phyloP scores from a whole-genome alignment of 2,329 filamentous ascomycete genomes.

The Clonostachys byssicola region DNA sequence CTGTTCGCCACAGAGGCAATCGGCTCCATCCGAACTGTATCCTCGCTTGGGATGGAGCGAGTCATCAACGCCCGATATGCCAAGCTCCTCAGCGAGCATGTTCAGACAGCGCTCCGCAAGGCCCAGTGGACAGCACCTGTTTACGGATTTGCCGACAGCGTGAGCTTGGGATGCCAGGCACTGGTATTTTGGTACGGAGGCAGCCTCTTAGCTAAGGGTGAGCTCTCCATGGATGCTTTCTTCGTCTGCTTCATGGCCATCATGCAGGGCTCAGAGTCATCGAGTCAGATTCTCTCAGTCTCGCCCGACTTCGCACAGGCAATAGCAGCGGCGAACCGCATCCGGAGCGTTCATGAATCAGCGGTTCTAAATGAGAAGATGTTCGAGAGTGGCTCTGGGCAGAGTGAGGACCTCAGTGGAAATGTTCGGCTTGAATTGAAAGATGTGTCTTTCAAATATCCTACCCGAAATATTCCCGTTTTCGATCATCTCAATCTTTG shows the following conservation, averaged over 20 bases:
- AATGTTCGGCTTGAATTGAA: background rate
- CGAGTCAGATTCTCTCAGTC: slow-evolving; percentile 3
- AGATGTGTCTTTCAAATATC: too few species aligned
- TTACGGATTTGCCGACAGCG: slow-evolving; percentile 51
- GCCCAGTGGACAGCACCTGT: slow-evolving; percentile 51
- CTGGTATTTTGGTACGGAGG: slow-evolving; percentile 93
- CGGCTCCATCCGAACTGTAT: slow-evolving; percentile 89
- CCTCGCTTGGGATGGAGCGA: slow-evolving; percentile 79
- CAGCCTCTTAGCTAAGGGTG: slow-evolving; percentile 59
- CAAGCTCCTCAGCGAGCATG: slow-evolving; percentile 25
- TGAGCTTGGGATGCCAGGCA: slow-evolving; percentile 79
- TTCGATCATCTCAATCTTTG: too few species aligned
- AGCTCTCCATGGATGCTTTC: slow-evolving; percentile 47
- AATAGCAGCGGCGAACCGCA: too few species aligned
- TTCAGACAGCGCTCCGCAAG: slow-evolving; percentile 41
- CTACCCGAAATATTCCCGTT: background rate
- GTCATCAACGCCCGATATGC: slow-evolving; percentile 76
- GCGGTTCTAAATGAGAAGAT: background rate
- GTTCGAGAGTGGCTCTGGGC: background rate
- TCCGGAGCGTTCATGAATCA: background rate
- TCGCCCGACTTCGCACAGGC: slow-evolving; percentile 3
- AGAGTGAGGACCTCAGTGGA: background rate
- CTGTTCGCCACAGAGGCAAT: slow-evolving; percentile 86
- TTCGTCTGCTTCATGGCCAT: slow-evolving; percentile 47
- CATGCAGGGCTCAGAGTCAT: slow-evolving; percentile 34